Percentiles rank a stretch among this genome's conserved stretches.
These are phyloP conservation scores for Metschnikowia anglica DNA, from an alignment of 805 yeast species.

Conservation along the genomic window DNA sequence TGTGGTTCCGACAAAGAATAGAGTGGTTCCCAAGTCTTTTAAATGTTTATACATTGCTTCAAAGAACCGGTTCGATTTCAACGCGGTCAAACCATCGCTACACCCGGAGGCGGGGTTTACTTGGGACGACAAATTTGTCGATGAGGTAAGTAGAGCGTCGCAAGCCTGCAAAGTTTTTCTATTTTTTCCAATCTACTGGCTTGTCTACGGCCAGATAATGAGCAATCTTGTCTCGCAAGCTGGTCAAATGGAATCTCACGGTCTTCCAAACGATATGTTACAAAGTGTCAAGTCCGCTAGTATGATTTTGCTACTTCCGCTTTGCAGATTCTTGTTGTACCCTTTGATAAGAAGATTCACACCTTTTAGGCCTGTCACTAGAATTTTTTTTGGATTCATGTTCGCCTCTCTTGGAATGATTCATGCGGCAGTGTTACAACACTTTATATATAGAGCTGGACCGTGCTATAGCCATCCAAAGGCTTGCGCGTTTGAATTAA, in stretches of 20 bases:
- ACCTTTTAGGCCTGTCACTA: slow-evolving; percentile 19
- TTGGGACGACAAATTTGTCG: slow-evolving; percentile 18
- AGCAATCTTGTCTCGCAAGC: slow-evolving; percentile 19
- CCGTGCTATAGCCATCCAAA: slow-evolving; percentile 15
- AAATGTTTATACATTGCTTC: slow-evolving; percentile 10
- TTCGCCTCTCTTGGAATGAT: slow-evolving; percentile 15
- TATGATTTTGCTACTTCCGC: slow-evolving; percentile 15
- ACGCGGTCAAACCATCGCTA: slow-evolving; percentile 17
- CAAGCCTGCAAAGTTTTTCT: slow-evolving; percentile 19
- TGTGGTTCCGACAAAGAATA: slow-evolving; percentile 15
- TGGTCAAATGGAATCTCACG: slow-evolving; percentile 19
- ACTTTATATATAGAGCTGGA: slow-evolving; percentile 17
- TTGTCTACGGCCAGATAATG: slow-evolving; percentile 20
- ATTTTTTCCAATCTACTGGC: slow-evolving; percentile 19
- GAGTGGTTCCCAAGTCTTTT: slow-evolving; percentile 15
- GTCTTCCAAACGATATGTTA: slow-evolving; percentile 19
- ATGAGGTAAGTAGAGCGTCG: slow-evolving; percentile 15
- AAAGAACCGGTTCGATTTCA: slow-evolving; percentile 13
- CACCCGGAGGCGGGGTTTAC: slow-evolving; percentile 15
- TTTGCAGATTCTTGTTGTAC: slow-evolving; percentile 14
- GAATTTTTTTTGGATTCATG: slow-evolving; percentile 18
- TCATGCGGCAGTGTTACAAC: slow-evolving; percentile 17
- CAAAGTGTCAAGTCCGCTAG: slow-evolving; percentile 15
- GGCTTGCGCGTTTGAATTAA: slow-evolving; percentile 14
- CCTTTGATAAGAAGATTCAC: slow-evolving; percentile 18